A percentile compares a stretch with the other conserved stretches of the same genome.
phyloP scores from a whole-genome alignment of 1,139 yeast species.

The Pichia sp. region DNA sequence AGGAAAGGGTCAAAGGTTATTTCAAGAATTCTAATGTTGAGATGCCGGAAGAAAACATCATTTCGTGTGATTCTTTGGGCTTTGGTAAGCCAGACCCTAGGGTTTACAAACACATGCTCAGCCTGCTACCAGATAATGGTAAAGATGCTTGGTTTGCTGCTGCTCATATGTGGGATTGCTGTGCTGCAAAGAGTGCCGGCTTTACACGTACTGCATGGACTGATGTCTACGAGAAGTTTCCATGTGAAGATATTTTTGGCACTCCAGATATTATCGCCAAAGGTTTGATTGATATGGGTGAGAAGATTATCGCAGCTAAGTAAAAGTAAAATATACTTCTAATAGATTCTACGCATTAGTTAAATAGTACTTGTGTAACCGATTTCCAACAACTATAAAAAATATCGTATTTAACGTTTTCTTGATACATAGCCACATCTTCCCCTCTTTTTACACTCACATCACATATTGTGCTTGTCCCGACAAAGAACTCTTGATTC shows the following conservation, averaged over 20 bases:
- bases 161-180: slow-evolving; percentile 26
- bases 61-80: slow-evolving; percentile 25
- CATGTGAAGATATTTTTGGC: slow-evolving; percentile 23
- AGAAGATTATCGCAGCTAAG: slow-evolving; percentile 22
- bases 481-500: too few species aligned
- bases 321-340: neutral
- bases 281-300: slow-evolving; percentile 22
- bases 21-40: slow-evolving; percentile 19
- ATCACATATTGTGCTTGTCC: too few species aligned
- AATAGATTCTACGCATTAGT: neutral
- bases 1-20: slow-evolving; percentile 22
- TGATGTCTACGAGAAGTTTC: slow-evolving; percentile 22
- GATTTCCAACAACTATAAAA: too few species aligned
- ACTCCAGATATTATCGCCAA: slow-evolving; percentile 22
- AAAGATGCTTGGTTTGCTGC: slow-evolving; percentile 23
- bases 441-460: too few species aligned
- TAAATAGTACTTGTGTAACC: too few species aligned
- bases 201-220: slow-evolving; percentile 26
- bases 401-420: neutral
- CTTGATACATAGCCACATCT: too few species aligned
- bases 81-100: slow-evolving; percentile 24
- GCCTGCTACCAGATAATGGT: slow-evolving; percentile 23
- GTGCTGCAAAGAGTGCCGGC: slow-evolving; percentile 24
- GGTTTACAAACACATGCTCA: slow-evolving; percentile 23
- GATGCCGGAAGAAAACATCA: slow-evolving; percentile 20